phyloP scores from a whole-genome alignment of 2,329 filamentous ascomycete species.

The Fusarium decemcellulare region DNA sequence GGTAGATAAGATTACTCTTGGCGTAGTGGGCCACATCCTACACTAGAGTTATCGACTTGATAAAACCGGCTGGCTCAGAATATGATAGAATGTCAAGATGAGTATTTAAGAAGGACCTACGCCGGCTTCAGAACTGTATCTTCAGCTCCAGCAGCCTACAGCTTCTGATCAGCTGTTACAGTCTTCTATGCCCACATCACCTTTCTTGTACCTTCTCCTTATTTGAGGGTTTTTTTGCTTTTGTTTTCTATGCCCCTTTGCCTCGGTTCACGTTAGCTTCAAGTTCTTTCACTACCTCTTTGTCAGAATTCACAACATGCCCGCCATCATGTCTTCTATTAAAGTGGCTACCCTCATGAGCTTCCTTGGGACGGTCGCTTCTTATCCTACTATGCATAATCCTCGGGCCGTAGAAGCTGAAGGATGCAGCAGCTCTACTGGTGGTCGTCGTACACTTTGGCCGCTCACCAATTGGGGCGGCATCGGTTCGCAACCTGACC shows the following conservation, averaged over 20 bases:
- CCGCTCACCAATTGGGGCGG: not conserved
- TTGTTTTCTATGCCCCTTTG: not conserved
- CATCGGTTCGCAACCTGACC: not conserved
- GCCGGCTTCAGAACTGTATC: not conserved
- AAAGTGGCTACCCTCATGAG: not conserved
- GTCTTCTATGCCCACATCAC: too few relatives aligned
- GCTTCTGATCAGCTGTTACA: too few relatives aligned
- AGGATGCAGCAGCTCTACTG: not conserved
- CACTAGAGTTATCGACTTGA: not conserved
- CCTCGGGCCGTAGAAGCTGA: not conserved
- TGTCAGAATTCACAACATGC: slow-evolving; percentile 3
- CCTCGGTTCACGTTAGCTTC: not conserved
- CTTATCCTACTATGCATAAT: not conserved
- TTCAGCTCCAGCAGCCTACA: not conserved
- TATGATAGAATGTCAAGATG: not conserved
- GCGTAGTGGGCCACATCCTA: not conserved
- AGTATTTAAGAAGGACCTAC: not conserved
- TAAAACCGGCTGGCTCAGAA: not conserved
- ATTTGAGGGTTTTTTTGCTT: not conserved
- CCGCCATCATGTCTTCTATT: slow-evolving; percentile 1
- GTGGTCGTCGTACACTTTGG: not conserved
- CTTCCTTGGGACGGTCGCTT: slow-evolving; percentile 3
- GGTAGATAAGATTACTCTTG: not conserved
- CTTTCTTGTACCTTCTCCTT: too few relatives aligned
- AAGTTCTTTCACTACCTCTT: not conserved